Conservation (phyloP, 306 rosid genomes). For the Potentilla sterilis region DNA sequence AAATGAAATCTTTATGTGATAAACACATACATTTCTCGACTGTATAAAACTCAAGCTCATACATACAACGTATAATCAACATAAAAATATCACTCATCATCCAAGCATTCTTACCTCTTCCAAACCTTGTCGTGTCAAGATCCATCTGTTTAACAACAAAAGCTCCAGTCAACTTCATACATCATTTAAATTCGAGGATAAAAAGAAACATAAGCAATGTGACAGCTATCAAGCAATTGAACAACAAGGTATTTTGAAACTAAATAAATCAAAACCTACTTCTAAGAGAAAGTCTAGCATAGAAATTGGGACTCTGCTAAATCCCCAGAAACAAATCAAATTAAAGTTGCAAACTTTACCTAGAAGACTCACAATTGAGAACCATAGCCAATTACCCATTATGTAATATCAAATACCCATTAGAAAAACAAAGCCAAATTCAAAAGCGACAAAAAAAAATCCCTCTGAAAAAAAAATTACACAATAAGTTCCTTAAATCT, state of each 20-base stretch:
- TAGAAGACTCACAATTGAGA: background rate
- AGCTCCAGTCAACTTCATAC: constrained; percentile 9
- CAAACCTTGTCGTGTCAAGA: constrained; percentile 27
- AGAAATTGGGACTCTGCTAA: background rate
- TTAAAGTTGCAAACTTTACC: background rate
- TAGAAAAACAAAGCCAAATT: background rate
- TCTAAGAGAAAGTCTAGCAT: background rate
- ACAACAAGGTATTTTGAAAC: background rate
- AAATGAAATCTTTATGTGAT: background rate
- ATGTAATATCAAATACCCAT: background rate
- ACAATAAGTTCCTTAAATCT: background rate
- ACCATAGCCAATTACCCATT: background rate
- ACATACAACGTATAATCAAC: background rate
- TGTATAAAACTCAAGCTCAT: background rate
- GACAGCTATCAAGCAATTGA: background rate
- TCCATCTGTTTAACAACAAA: constrained; percentile 23
- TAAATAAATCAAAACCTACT: background rate
- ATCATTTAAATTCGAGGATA: background rate
- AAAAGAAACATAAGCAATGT: background rate
- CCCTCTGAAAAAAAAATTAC: background rate
- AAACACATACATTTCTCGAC: background rate
- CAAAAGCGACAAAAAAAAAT: background rate
- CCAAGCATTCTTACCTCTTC: constrained; percentile 31
- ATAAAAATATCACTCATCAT: background rate
- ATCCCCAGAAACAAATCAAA: background rate